Evolutionary conservation across 768 basidiomycete genomes (phyloP).

Genomic region (Lentinula lateritia): DNA sequence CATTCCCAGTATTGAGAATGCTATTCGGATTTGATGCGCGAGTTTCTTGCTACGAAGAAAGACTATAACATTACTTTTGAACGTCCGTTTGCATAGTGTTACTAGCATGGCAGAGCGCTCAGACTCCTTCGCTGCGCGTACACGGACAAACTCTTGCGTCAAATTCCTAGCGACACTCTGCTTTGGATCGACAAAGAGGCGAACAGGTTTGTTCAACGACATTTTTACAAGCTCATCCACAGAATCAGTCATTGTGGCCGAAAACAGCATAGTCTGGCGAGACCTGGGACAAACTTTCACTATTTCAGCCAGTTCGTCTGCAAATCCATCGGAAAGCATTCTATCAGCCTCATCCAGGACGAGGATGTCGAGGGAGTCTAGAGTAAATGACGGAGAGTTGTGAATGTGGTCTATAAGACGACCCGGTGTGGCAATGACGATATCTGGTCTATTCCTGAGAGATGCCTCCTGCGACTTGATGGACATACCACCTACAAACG

Average conservation of each 20-base stretch:
- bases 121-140: slow-evolving; percentile 71
- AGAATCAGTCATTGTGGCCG: slow-evolving; percentile 97
- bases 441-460: slow-evolving; percentile 83
- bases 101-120: slow-evolving; percentile 75
- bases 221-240: slow-evolving; percentile 91
- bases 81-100: slow-evolving; percentile 83
- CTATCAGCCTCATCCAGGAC: slow-evolving; percentile 97
- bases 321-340: slow-evolving; percentile 94
- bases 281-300: slow-evolving; percentile 83
- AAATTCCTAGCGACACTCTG: slow-evolving; percentile 80
- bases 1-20: slow-evolving; percentile 86
- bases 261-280: slow-evolving; percentile 97
- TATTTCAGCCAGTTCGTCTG: slow-evolving; percentile 91
- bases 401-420: slow-evolving; percentile 96
- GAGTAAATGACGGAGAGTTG: slow-evolving; percentile 89
- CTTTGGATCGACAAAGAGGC: slow-evolving; percentile 94
- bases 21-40: slow-evolving; percentile 93
- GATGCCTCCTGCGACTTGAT: slow-evolving; percentile 86
- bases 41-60: slow-evolving; percentile 96
- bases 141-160: slow-evolving; percentile 92
- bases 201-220: slow-evolving; percentile 87
- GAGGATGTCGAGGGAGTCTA: slow-evolving; percentile 89
- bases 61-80: slow-evolving; percentile 79
- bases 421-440: slow-evolving; percentile 95
- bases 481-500: slow-evolving; percentile 74